Base-by-base conservation (phyloP, 305 asterid species). In the Andrographis paniculata region DNA sequence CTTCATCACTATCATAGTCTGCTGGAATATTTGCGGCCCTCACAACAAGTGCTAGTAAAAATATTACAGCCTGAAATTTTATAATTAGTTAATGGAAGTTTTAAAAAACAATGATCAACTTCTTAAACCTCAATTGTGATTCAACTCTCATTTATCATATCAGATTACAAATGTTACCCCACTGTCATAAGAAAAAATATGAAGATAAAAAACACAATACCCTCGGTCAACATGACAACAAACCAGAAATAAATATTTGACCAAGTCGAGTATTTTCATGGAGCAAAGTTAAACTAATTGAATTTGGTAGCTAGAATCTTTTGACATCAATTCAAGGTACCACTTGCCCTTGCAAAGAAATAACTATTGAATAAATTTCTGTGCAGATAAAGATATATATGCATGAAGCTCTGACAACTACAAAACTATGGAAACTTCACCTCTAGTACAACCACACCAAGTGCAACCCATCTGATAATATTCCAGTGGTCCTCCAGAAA, bases 1-100 rank as follows among this genome's bases (percentile, higher is more conserved):
- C 99, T 51, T 91, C 99, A 55, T 92, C 99, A 62, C 99, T 92
- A 59, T 87, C 99, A 65, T 92, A 92, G 23, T 87, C 82, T 52
- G 82, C 80, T 27, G 96, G 91, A 61, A 70, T 65, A 66, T 92
- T 92, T 58, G 84, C 93, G 54, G 99, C 93, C 72, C 93, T 77
- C 39, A 84, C 99, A 40, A 81, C 51, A 60, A 92, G 84, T 52
- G 96, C 94, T 66, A 92, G 72, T 70, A 92, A 64, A 69, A 92
- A 87, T 61, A 84, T 60, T 63, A 92, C 59, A 36, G 94, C 96
- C 99, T 92, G 85, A 78, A 72, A 60, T 63, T 69, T 47, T 51
- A 64, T 17, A 33, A 7, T 22, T 12, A 45, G 45, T 52, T 23
- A 54, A 63, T 44, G n/a, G n/a, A n/a, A n/a, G n/a, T n/a, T n/a